Evolutionary conservation across 139 green algal genomes (phyloP), one percentile per base, ranked within the genome.

Genomic region (Chlamydomonas applanata): DNA sequence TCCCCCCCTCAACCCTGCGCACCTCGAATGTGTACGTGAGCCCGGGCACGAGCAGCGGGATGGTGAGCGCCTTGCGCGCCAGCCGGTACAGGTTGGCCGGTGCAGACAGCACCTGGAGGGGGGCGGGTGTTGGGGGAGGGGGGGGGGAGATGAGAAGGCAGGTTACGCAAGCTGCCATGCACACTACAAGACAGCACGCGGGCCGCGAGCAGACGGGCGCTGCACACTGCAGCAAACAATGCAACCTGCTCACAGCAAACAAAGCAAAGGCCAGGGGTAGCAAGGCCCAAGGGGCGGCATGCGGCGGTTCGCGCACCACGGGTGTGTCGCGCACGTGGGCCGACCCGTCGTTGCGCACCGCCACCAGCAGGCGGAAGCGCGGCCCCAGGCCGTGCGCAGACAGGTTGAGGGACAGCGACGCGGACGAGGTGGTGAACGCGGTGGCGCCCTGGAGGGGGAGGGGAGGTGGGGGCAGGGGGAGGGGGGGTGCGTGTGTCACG

Each of bases 321-420:
- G 78, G 85, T 71, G 89, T 20, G 35, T 89, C 68, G 7, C 40
- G n/a, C 22, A 87, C 66, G 40, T 86, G 69, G 30, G 73, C 73
- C 5, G 2, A 32, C 13, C 85, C 89, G 30, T 86, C 86, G 75
- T 93, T 93, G 34, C 78, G 61, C 16, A 92, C 52, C 36, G 75
- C 72, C 25, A 93, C 22, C 4, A 85, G 68, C n/a, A 93, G 56
- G 69, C 84, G 81, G 76, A 93, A 93, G 32, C 79, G 72, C 2
- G 89, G 89, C 0, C 89, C 89, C 64, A 93, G 74, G 29, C 89
- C 89, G 20, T 82, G 60, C 33, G 27, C 61, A 54, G 19, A 64
- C 1, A 86, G 79, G 0, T 84, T 84, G n/a, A 91, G 74, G 4
- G 63, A 76, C 36, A 91, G 56, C 17, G 74, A 80, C 32, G 83